phyloP scores from a whole-genome alignment of 306 rosid species.

The Dryas drummondii region DNA sequence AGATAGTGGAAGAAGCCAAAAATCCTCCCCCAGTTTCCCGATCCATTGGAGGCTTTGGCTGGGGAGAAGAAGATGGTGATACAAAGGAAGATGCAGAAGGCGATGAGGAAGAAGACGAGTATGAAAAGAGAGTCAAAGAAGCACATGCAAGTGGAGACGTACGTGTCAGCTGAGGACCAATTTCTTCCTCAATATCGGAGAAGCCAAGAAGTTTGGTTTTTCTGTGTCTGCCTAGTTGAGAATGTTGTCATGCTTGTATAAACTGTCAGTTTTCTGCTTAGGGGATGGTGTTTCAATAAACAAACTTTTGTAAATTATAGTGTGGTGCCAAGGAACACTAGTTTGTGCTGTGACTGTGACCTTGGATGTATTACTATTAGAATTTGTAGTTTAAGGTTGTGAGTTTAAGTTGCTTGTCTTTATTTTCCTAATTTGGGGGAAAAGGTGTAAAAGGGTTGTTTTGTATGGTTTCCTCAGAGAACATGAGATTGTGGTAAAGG shows the following conservation, averaged over 20 bases:
- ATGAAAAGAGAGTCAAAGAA: slow-evolving; percentile 71
- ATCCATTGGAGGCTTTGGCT: slow-evolving; percentile 61
- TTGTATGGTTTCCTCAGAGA: not conserved
- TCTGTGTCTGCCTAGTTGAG: slow-evolving; percentile 26
- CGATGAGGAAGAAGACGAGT: slow-evolving; percentile 59
- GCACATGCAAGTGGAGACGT: slow-evolving; percentile 73
- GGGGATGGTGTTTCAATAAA: slow-evolving; percentile 36
- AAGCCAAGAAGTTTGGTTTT: slow-evolving; percentile 43
- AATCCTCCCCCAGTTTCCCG: slow-evolving; percentile 51
- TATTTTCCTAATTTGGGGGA: not conserved
- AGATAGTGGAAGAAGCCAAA: slow-evolving; percentile 77
- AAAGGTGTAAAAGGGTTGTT: not conserved
- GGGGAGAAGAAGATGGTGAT: slow-evolving; percentile 72
- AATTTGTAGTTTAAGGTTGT: slow-evolving; percentile 15
- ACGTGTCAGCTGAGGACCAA: slow-evolving; percentile 33
- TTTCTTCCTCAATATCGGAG: slow-evolving; percentile 22
- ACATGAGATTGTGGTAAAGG: not conserved
- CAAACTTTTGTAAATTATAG: slow-evolving; percentile 38
- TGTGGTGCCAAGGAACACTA: slow-evolving; percentile 27
- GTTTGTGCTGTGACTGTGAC: slow-evolving; percentile 29
- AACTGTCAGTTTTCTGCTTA: slow-evolving; percentile 36
- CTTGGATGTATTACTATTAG: slow-evolving; percentile 14
- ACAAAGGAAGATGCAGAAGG: slow-evolving; percentile 35
- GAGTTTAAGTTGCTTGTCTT: slow-evolving; percentile 7
- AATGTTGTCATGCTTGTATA: slow-evolving; percentile 40